These are phyloP conservation scores for Nannizziopsis barbatae DNA, from an alignment of 2,329 filamentous ascomycete species.

Conservation along the genomic window DNA sequence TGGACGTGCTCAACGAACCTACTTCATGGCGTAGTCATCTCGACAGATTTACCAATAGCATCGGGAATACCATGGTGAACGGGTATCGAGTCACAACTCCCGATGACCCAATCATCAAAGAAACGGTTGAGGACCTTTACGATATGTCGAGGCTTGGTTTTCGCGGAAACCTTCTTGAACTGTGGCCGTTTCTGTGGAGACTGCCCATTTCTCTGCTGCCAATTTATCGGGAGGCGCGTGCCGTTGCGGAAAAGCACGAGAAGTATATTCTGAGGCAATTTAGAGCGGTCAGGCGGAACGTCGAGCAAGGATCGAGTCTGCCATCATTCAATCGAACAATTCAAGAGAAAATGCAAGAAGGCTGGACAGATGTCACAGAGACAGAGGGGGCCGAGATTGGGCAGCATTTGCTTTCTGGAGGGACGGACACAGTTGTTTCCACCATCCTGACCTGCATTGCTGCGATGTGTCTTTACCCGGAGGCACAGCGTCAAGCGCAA, in stretches of 20 bases:
- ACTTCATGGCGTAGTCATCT: not conserved
- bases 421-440: slow-evolving; percentile 39
- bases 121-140: slow-evolving; percentile 5
- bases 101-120: slow-evolving; percentile 2
- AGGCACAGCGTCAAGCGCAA: slow-evolving; percentile 38
- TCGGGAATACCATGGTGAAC: slow-evolving; percentile 5
- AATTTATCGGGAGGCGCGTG: slow-evolving; percentile 14
- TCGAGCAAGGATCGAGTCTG: not conserved
- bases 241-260: slow-evolving; percentile 9
- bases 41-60: slow-evolving; percentile 3
- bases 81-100: slow-evolving; percentile 6
- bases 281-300: not conserved
- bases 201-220: slow-evolving; percentile 8
- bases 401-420: slow-evolving; percentile 18
- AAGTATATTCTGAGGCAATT: slow-evolving; percentile 9
- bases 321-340: slow-evolving; percentile 8
- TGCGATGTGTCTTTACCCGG: slow-evolving; percentile 39
- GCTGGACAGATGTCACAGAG: slow-evolving; percentile 2
- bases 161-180: slow-evolving; percentile 13
- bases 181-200: slow-evolving; percentile 13
- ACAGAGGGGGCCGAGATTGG: slow-evolving; percentile 7
- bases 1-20: not conserved
- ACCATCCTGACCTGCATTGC: slow-evolving; percentile 41
- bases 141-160: slow-evolving; percentile 11
- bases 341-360: not conserved